A percentile compares a stretch with the other conserved stretches of the same genome.
phyloP scores from a whole-genome alignment of 768 basidiomycete species.

The Lentinula sp. region DNA sequence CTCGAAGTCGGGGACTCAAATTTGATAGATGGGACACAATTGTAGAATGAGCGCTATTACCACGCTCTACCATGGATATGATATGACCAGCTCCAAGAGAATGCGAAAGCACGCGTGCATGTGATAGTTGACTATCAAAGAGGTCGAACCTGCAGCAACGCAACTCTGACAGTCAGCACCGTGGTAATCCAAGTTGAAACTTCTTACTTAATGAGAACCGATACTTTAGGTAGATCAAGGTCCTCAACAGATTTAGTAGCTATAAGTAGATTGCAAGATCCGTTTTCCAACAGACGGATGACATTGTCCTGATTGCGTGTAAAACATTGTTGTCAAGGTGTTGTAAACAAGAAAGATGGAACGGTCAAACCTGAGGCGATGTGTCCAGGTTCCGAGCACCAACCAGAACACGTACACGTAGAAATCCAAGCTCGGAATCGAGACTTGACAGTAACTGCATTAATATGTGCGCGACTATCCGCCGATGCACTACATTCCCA shows the following conservation, averaged over 20 bases:
- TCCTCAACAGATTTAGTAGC: constrained; percentile 55
- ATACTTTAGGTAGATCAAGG: constrained; percentile 49
- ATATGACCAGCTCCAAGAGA: constrained; percentile 44
- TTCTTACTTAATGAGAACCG: constrained; percentile 57
- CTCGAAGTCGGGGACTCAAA: constrained; percentile 30
- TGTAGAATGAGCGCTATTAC: constrained; percentile 48
- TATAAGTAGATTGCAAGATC: constrained; percentile 60
- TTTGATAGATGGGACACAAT: constrained; percentile 39
- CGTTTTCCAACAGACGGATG: constrained; percentile 42
- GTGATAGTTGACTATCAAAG: constrained; percentile 57
- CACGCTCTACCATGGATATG: constrained; percentile 58
- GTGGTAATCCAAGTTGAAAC: neutral
- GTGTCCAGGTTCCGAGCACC: constrained; percentile 24
- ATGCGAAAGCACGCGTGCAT: constrained; percentile 46
- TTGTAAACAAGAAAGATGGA: neutral
- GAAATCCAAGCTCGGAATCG: constrained; percentile 41
- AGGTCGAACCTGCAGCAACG: constrained; percentile 43
- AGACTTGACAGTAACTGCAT: constrained; percentile 52
- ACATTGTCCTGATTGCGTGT: constrained; percentile 36
- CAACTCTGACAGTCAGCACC: neutral
- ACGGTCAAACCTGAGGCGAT: neutral
- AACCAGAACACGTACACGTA: constrained; percentile 48
- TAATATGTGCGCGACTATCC: constrained; percentile 50
- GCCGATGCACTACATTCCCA: constrained; percentile 39
- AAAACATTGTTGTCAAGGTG: neutral